Conservation (phyloP, 768 basidiomycete species). For the Phanerochaete carnosa region DNA sequence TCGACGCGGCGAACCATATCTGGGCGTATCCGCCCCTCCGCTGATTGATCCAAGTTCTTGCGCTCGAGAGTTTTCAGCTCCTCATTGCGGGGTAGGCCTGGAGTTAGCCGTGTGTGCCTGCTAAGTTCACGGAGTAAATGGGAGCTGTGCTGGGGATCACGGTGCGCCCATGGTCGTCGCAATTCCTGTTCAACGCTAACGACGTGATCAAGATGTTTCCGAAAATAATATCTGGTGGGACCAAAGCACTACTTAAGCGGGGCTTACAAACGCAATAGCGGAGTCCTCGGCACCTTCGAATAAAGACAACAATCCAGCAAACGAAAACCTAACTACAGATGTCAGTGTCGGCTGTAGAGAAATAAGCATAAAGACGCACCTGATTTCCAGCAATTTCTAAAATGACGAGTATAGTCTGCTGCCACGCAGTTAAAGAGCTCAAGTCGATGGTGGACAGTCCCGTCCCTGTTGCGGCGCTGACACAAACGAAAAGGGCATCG, state of each 20-base stretch:
- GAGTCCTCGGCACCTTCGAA: conserved; percentile 67
- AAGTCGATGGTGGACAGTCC: conserved; percentile 69
- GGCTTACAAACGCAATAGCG: conserved; percentile 21
- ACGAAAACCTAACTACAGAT: conserved; percentile 51
- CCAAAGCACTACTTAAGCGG: neutral
- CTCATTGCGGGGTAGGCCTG: neutral
- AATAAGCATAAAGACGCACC: conserved; percentile 38
- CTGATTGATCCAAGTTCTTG: neutral
- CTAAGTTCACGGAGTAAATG: neutral
- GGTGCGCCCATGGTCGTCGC: conserved; percentile 12
- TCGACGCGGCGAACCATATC: conserved; percentile 81
- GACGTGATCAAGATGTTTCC: conserved; percentile 56
- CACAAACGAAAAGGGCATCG: conserved; percentile 74
- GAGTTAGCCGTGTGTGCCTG: neutral
- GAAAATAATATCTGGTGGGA: neutral
- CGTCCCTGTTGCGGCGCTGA: conserved; percentile 76
- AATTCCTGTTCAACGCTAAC: conserved; percentile 44
- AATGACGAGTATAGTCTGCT: conserved; percentile 67
- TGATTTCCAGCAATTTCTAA: conserved; percentile 80
- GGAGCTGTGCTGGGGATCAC: neutral
- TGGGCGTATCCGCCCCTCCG: conserved; percentile 40
- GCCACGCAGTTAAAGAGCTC: conserved; percentile 64
- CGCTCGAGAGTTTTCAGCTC: neutral
- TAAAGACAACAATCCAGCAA: conserved; percentile 81
- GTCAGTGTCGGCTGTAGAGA: neutral